These are phyloP conservation scores for Lentinula sp. DNA, from an alignment of 768 basidiomycete genomes.

Conservation along the genomic window DNA sequence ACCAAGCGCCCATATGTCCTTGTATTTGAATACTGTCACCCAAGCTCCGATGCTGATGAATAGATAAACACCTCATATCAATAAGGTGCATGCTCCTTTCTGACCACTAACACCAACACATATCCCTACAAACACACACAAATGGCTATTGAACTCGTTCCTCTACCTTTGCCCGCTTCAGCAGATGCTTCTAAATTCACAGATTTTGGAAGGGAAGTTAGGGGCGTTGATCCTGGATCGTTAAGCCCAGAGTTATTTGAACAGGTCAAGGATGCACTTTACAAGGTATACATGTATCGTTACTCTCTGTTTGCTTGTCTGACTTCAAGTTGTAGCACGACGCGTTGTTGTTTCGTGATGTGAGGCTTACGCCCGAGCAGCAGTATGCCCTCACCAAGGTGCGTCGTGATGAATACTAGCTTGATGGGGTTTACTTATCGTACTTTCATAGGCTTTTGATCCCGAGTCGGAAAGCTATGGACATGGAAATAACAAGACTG, in stretches of 20 bases:
- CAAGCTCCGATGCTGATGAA: neutral
- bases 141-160: conserved; percentile 64
- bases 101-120: neutral
- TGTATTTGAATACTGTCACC: neutral
- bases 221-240: conserved; percentile 61
- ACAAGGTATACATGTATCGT: conserved; percentile 48
- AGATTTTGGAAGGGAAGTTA: conserved; percentile 74
- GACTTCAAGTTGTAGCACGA: conserved; percentile 42
- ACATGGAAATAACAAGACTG: conserved; percentile 86
- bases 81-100: neutral
- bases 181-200: conserved; percentile 62
- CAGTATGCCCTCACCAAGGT: conserved; percentile 86
- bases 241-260: conserved; percentile 56
- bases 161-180: conserved; percentile 67
- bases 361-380: conserved; percentile 67
- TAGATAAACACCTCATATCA: neutral
- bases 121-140: neutral
- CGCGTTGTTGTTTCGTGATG: conserved; percentile 68
- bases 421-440: conserved; percentile 6
- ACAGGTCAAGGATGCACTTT: conserved; percentile 65
- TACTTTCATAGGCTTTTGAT: conserved; percentile 65
- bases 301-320: neutral
- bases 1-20: neutral
- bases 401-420: conserved; percentile 11
- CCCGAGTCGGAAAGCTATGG: conserved; percentile 58